Conservation (phyloP, 1,284 basidiomycete genomes). For the Ceratobasidium theobromae region DNA sequence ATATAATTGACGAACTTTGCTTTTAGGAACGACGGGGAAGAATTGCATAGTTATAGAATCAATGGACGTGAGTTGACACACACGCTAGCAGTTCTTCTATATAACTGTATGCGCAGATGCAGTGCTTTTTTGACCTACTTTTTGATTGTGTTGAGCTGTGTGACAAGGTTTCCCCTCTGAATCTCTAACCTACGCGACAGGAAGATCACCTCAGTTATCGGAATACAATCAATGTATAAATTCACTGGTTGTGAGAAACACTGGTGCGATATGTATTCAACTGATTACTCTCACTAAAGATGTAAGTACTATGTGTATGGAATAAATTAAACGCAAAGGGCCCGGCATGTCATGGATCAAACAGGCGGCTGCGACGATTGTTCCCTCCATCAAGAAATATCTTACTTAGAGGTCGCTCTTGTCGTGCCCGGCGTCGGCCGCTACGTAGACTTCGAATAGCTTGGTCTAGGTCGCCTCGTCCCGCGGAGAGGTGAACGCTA, state of each 20-base stretch:
- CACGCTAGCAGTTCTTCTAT: background rate
- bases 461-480: conserved; percentile 76
- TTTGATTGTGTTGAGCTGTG: conserved; percentile 59
- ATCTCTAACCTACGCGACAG: conserved; percentile 14
- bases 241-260: no score
- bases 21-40: conserved; percentile 50
- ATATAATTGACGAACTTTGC: background rate
- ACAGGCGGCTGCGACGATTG: conserved; percentile 20
- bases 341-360: conserved; percentile 2
- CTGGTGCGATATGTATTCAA: no score
- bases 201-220: background rate
- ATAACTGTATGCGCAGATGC: conserved; percentile 49
- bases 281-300: background rate
- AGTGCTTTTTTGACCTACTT: conserved; percentile 64
- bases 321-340: conserved; percentile 3
- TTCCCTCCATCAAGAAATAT: conserved; percentile 73
- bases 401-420: conserved; percentile 61
- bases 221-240: no score
- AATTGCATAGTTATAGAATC: conserved; percentile 70
- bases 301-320: background rate
- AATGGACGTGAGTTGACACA: conserved; percentile 56
- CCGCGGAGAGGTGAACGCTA: conserved; percentile 51
- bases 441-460: conserved; percentile 78
- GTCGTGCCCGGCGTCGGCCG: conserved; percentile 57
- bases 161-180: conserved; percentile 47